Evolutionary conservation across 352 stramenopile genomes (phyloP), one percentile per base, ranked within the genome.

Genomic region (Pythium diclinum): DNA sequence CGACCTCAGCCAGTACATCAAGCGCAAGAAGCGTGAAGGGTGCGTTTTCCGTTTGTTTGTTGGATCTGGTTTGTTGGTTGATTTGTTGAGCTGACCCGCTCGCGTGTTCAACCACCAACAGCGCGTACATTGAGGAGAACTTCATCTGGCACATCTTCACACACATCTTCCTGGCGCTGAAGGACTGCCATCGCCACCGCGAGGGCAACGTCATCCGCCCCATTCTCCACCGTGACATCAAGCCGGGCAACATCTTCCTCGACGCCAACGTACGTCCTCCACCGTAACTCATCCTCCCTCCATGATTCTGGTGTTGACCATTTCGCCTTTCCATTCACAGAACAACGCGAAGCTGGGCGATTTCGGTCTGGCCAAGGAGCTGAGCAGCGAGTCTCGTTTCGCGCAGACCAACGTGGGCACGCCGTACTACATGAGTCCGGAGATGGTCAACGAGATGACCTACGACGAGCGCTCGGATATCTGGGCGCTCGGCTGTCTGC

Each of bases 131-230:
- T 63, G 92, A 97, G 70, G 92, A 98, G 69, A 80, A 81, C 63
- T 96, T 96, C 60, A 95, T 98, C 68, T 98, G 92, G 92, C 88
- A 95, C 67, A 89, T 95, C 65, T 92, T 98, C 66, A 95, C 88
- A 61, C 92, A 98, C 75, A 86, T 97, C 32, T 94, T 96, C 54
- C 71, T 96, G 36, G 92, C 92, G 52, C 80, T 98, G 25, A 95
- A 96, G 61, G 87, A 94, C 46, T 97, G 88, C 75, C 88, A 97
- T 67, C 83, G 87, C 62, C 85, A 95, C 71, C 83, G 86, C 58
- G 85, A 94, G 60, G 85, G 86, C 60, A 92, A 92, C 62, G 73
- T 64, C 13, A 64, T 94, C 6, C 82, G 84, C 1, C 89, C 89
- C 13, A 96, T 97, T 78, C 68, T 97, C 25, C 89, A 97, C 66